These are phyloP conservation scores for Carex littledalei DNA, from an alignment of 176 grass and related monocot species.

Conservation along the genomic window DNA sequence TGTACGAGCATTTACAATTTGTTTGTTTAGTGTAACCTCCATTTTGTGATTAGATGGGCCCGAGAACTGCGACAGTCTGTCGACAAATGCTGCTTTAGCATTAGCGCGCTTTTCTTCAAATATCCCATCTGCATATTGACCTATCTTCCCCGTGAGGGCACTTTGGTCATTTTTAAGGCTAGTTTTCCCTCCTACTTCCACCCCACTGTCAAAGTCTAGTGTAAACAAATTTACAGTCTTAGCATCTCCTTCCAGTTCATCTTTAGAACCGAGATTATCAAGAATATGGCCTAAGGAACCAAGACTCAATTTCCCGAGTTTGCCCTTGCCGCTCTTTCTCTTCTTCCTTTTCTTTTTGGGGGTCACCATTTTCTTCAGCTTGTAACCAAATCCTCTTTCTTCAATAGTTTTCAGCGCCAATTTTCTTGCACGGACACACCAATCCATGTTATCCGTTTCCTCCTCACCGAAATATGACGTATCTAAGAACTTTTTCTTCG, in stretches of 20 bases:
- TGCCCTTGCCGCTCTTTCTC: conserved; percentile 30
- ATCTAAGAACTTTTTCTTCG: conserved; percentile 9
- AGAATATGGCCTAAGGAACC: not conserved
- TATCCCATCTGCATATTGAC: conserved; percentile 53
- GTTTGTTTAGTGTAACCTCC: conserved; percentile 72
- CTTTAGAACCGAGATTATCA: conserved; percentile 24
- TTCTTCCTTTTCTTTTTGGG: conserved; percentile 77
- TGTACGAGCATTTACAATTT: conserved; percentile 61
- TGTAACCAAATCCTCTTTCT: conserved; percentile 41
- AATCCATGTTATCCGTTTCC: conserved; percentile 49
- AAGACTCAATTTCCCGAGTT: conserved; percentile 12
- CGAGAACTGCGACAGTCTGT: conserved; percentile 67
- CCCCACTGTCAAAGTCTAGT: not conserved
- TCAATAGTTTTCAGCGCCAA: conserved; percentile 69
- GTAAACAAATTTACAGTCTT: conserved; percentile 6
- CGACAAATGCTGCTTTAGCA: conserved; percentile 56
- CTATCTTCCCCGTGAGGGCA: conserved; percentile 44
- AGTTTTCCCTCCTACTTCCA: conserved; percentile 29
- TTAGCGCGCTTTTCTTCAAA: conserved; percentile 70
- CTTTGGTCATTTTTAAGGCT: conserved; percentile 16
- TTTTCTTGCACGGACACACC: conserved; percentile 75
- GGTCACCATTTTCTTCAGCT: conserved; percentile 53
- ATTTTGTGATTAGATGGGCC: conserved; percentile 65
- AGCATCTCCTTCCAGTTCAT: conserved; percentile 2
- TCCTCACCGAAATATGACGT: conserved; percentile 27